Evolutionary conservation across 2,329 filamentous ascomycete species (phyloP).

Genomic region (Sporothrix dimorphospora): DNA sequence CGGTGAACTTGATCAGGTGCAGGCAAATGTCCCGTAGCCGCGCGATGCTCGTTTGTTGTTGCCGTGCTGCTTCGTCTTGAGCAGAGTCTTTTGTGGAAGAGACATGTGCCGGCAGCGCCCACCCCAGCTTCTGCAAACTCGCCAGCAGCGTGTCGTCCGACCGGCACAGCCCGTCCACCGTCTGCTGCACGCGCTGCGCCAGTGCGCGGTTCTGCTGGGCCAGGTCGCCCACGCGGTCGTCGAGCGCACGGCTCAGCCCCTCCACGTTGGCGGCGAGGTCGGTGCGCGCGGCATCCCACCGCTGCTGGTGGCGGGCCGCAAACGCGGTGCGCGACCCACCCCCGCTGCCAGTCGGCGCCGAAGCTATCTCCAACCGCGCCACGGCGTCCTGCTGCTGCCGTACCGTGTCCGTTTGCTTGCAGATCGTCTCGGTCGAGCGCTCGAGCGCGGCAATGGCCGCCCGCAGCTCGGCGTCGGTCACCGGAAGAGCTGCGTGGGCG

Average conservation of each 20-base stretch:
- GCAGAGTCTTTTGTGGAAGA: not conserved
- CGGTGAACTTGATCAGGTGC: constrained; percentile 60
- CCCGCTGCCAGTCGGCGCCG: constrained; percentile 39
- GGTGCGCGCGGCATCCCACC: constrained; percentile 46
- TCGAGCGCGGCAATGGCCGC: constrained; percentile 66
- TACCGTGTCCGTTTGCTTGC: constrained; percentile 64
- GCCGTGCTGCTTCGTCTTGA: constrained; percentile 42
- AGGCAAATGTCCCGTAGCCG: constrained; percentile 63
- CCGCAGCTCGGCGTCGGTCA: constrained; percentile 63
- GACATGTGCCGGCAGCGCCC: constrained; percentile 57
- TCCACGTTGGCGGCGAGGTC: constrained; percentile 51
- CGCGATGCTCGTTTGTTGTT: constrained; percentile 57
- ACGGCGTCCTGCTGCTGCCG: constrained; percentile 65
- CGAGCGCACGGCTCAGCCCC: constrained; percentile 52
- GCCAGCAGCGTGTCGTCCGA: constrained; percentile 68
- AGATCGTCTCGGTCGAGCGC: constrained; percentile 65
- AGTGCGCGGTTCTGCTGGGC: constrained; percentile 55
- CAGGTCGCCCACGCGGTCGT: constrained; percentile 51
- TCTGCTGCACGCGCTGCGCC: constrained; percentile 51
- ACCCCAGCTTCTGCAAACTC: constrained; percentile 67
- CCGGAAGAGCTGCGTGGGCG: constrained; percentile 45
- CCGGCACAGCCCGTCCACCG: constrained; percentile 54
- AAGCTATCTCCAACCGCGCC: constrained; percentile 52
- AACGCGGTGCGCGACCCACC: constrained; percentile 42
- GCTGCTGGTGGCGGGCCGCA: constrained; percentile 44